Evolutionary conservation across 2,329 filamentous ascomycete genomes (phyloP), one percentile per base, ranked within the genome.

Genomic region (Corniculantispora saksenae): DNA sequence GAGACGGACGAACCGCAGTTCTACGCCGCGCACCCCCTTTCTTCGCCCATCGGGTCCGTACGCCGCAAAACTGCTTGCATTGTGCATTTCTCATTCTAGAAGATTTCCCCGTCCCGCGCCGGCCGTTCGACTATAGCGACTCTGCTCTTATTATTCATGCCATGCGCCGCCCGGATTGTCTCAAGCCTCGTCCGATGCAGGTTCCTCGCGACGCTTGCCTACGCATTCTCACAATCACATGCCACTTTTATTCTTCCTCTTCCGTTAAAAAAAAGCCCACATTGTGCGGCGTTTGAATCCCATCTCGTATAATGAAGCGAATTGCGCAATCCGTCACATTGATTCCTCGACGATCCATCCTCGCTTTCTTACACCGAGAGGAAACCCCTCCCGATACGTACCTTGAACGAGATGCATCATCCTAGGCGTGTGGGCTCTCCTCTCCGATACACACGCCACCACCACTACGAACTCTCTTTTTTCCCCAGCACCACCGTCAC

Each of bases 161-260:
- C 32, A 32, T 43, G 38, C 38, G 38, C 38, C 38, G 38, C 38
- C 38, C 17, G 51, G 15, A 54, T 54, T 57, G 54, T 57, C 54
- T 57, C 54, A 57, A 43, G 32, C 51, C 51, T 55, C 51, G n/a
- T 55, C 51, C 51, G 51, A 55, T 51, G 48, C 48, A 55, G 51
- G 51, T 7, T 38, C 19, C 8, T 38, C 32, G 38, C 38, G 12
- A 7, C 38, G 12, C 38, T 10, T 43, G 32, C 32, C 32, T 32
- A 32, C 32, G 32, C 38, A 51, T 55, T 15, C 19, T 23, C 29
- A 21, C 12, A n/a, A 23, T 55, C 27, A 55, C 51, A 55, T 55
- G 51, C 51, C 27, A 6, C 9, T 15, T n/a, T 25, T 15, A 5
- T 32, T 32, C 32, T 32, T 32, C 10, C 6, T 10, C 5, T 32